Evolutionary conservation across 306 rosid species (phyloP), one percentile per base, ranked within the genome.

Genomic region (Corylus americana): DNA sequence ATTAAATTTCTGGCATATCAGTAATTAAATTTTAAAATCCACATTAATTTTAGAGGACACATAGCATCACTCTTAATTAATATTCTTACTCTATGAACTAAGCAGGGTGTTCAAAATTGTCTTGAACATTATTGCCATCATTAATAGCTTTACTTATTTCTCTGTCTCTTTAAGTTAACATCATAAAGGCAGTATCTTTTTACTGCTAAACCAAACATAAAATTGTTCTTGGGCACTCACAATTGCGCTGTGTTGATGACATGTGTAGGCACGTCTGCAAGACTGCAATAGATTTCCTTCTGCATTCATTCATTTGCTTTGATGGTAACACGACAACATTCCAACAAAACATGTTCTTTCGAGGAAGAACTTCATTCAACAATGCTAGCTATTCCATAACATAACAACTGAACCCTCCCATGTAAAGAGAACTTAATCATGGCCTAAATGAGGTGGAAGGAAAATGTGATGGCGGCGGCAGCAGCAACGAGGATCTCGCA

Each of bases 361-460:
- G 39, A 66, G 0, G 49, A 8, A 16, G 48, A 64, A 17, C 71
- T 66, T 37, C 7, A 67, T 42, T 67, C 51, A 16, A 8, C 2
- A 17, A 39, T 67, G 51, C 7, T 8, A 8, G 51, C 7, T 8
- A 8, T 37, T 42, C n/a, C 75, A 77, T 8, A 44, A 25, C 62
- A 45, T 1, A 48, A 7, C 4, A 63, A 2, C 18, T 63, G 39
- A 63, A 13, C 8, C 12, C 22, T 57, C 22, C 27, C 14, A 8
- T 7, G 11, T 0, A 66, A 66, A 66, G 20, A 27, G 0, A 35
- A 66, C 17, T 35, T 17, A 39, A 35, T 3, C 9, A 20, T n/a
- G 7, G 71, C 1, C 75, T 11, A 11, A 71, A 77, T 2, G 86
- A 31, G 74, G 71, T 66, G 27, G 54, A 70, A 0, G 76, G 22